Evolutionary conservation across 2,329 filamentous ascomycete species (phyloP), one percentile per base, ranked within the genome.

Genomic region (Claviceps pusilla): DNA sequence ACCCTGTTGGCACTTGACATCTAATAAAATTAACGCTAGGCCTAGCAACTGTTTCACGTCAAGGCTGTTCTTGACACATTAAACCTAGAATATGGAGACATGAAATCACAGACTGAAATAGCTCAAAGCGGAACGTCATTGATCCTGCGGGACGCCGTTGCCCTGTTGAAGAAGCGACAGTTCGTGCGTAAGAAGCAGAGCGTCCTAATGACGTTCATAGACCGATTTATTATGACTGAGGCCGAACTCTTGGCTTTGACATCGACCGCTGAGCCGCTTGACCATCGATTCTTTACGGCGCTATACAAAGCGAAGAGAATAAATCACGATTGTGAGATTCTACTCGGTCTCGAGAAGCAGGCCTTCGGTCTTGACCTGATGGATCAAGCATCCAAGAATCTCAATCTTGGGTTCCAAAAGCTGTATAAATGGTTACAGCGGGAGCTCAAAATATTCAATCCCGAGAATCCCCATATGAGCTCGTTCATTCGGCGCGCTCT

Each of bases 401-500:
- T 98, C 51, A 93, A 95, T 63, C 77, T 84, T 16, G 91, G 88
- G 5, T 98, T 93, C 62, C 91, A 98, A 65, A 98, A 96, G 66
- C 77, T 98, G 3, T 96, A 95, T 69, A 83, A 88, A 62, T 98
- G 91, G 91, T 83, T 95, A 24, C 90, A 96, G 66, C 83, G 86
- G 56, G 89, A 96, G 62, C 94, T 98, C 71, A 95, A 90, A 67
- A 84, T 84, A 0, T 71, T 97, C 51, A 94, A 97, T 65, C 77
- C 97, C 9, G 93, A 98, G 64, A 95, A 94, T 60, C 90, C 90
- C 0, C 90, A 95, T 62, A 90, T 97, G 66, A 90, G 86, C 64
- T 79, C 84, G 24, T 84, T 87, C 0, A 90, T 98, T 57, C 80
- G 91, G 52, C 81, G 84, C 54, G 89, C 89, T 28, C 75, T 98